A percentile compares a stretch with the other conserved stretches of the same genome.
These are phyloP conservation scores for Spirogloea muscicola DNA, from an alignment of 139 green algal genomes.

Conservation along the genomic window DNA sequence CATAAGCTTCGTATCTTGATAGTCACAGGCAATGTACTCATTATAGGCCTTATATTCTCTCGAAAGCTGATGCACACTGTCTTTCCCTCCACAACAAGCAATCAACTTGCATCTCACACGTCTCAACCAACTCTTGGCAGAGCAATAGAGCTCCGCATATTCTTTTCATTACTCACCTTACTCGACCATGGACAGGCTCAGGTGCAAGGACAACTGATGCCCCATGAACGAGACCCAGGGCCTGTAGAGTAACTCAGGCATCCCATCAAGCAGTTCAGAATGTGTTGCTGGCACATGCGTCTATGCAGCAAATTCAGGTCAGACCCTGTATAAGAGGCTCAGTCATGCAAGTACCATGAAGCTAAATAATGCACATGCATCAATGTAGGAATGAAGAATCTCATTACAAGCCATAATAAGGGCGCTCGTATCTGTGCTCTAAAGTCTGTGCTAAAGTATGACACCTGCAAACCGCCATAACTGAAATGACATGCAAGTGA, in stretches of 20 bases:
- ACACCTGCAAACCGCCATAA: too few species aligned
- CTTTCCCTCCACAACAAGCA: background rate
- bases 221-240: constrained; percentile 74
- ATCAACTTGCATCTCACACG: background rate
- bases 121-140: too few species aligned
- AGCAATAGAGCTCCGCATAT: too few species aligned
- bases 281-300: background rate
- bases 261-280: background rate
- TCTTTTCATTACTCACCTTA: constrained; percentile 31
- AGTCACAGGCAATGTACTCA: too few species aligned
- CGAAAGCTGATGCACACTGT: background rate
- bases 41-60: too few species aligned
- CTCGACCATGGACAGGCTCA: constrained; percentile 84
- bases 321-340: background rate
- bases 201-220: constrained; percentile 64
- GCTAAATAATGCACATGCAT: background rate
- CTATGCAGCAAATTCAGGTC: background rate
- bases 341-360: too few species aligned
- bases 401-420: background rate
- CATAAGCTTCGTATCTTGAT: background rate
- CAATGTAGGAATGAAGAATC: background rate
- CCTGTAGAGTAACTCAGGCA: constrained; percentile 56
- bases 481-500: too few species aligned
- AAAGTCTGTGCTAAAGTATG: too few species aligned
- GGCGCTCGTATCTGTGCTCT: background rate